phyloP scores from a whole-genome alignment of 1,284 basidiomycete genomes.

The Ustilago xerochloae region DNA sequence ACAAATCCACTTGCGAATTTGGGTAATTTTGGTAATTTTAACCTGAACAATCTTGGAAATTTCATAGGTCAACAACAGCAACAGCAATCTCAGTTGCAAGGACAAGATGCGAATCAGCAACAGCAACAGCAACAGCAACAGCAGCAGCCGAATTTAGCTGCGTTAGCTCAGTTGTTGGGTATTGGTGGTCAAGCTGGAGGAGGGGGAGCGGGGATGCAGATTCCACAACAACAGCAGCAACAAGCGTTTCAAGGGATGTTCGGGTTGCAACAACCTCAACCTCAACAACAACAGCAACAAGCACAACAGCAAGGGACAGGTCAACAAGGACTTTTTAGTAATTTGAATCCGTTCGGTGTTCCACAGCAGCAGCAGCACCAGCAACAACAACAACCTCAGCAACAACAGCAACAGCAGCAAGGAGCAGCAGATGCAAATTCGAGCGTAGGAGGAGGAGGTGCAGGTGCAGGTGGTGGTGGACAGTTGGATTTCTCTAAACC shows the following conservation, averaged over 20 bases:
- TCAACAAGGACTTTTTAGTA: conserved; percentile 15
- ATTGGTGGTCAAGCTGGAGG: conserved; percentile 19
- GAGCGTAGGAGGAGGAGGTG: background rate
- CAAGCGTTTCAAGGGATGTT: no score
- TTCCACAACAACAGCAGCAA: conserved; percentile 12
- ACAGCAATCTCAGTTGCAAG: conserved; percentile 3
- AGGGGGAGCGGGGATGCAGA: background rate
- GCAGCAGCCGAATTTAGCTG: conserved; percentile 30
- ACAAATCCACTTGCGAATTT: background rate
- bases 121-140: conserved; percentile 8
- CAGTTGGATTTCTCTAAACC: conserved; percentile 38
- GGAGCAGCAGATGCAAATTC: background rate
- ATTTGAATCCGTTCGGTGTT: conserved; percentile 3
- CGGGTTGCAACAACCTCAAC: conserved; percentile 11
- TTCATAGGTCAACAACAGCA: background rate
- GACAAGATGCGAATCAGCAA: no score
- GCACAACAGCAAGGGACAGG: conserved; percentile 11
- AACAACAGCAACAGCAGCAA: conserved; percentile 11
- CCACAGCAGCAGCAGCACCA: background rate
- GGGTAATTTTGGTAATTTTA: conserved; percentile 19
- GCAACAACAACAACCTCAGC: background rate
- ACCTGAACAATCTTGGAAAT: conserved; percentile 10
- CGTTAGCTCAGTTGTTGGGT: conserved; percentile 22
- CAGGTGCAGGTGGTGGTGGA: background rate
- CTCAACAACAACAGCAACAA: background rate